Percentiles rank a stretch among this genome's conserved stretches.
These are phyloP conservation scores for Primulina huaijiensis DNA, from an alignment of 257 asterid species.

Conservation along the genomic window DNA sequence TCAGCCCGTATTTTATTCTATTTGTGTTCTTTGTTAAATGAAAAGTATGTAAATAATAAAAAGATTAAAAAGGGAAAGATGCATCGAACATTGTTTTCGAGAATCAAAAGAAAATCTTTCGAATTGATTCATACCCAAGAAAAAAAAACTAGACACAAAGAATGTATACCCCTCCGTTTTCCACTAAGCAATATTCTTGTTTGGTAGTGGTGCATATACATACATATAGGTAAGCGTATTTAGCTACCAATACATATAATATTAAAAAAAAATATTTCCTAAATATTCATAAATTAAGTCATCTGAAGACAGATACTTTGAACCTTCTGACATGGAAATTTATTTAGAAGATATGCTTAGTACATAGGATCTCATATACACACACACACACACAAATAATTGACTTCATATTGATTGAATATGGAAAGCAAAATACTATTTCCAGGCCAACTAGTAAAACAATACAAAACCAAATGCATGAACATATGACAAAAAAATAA, in stretches of 20 bases:
- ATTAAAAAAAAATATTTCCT: background rate
- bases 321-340: slow-evolving; percentile 27
- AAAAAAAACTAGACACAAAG: no score
- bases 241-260: background rate
- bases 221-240: no score
- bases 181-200: no score
- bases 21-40: background rate
- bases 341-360: slow-evolving; percentile 30
- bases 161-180: no score
- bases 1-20: slow-evolving; percentile 35
- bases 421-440: no score
- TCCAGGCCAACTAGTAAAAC: no score
- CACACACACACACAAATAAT: background rate
- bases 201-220: no score
- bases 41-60: background rate
- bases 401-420: no score
- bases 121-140: no score
- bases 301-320: slow-evolving; percentile 26
- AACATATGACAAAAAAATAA: no score
- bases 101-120: slow-evolving; percentile 9
- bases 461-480: no score
- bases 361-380: slow-evolving; percentile 26
- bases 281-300: background rate
- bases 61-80: background rate
- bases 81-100: slow-evolving; percentile 10